Evolutionary conservation across 192 early-diverging fungal genomes (phyloP).

Genomic region (Backusella liffmaniae): DNA sequence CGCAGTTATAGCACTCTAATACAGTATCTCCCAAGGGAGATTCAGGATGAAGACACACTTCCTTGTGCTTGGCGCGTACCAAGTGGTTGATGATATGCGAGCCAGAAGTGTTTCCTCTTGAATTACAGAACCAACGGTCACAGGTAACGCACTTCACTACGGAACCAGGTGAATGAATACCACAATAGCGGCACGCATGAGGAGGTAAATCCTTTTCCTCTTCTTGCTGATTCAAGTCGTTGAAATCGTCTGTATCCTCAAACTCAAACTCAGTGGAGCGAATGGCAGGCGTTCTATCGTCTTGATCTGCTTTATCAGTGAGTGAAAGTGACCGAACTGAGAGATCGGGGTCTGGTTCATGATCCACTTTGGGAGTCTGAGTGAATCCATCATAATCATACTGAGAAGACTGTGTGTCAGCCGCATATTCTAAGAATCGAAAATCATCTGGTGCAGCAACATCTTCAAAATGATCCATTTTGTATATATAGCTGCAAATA

Average conservation of each 20-base stretch:
- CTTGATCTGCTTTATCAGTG: constrained; percentile 22
- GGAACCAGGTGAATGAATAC: constrained; percentile 81
- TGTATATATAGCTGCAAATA: not conserved
- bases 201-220: constrained; percentile 62
- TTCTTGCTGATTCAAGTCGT: constrained; percentile 45
- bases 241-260: constrained; percentile 56
- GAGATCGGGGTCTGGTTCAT: constrained; percentile 53
- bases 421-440: constrained; percentile 55
- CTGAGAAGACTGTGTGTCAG: constrained; percentile 61
- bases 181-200: constrained; percentile 93
- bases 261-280: constrained; percentile 32
- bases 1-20: constrained; percentile 98
- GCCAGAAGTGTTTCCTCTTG: constrained; percentile 83
- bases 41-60: constrained; percentile 91
- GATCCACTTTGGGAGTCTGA: constrained; percentile 39
- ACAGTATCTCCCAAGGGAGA: constrained; percentile 91
- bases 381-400: constrained; percentile 63
- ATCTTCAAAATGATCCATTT: constrained; percentile 38
- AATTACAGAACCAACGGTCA: constrained; percentile 97
- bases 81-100: constrained; percentile 96
- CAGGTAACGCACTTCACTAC: constrained; percentile 94
- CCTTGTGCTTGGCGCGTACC: constrained; percentile 91
- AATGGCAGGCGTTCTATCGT: constrained; percentile 9
- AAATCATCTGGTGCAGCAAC: constrained; percentile 44
- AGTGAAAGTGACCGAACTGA: constrained; percentile 39